Evolutionary conservation across 208 protist genomes (phyloP).

Genomic region (Phytomonas sp.): DNA sequence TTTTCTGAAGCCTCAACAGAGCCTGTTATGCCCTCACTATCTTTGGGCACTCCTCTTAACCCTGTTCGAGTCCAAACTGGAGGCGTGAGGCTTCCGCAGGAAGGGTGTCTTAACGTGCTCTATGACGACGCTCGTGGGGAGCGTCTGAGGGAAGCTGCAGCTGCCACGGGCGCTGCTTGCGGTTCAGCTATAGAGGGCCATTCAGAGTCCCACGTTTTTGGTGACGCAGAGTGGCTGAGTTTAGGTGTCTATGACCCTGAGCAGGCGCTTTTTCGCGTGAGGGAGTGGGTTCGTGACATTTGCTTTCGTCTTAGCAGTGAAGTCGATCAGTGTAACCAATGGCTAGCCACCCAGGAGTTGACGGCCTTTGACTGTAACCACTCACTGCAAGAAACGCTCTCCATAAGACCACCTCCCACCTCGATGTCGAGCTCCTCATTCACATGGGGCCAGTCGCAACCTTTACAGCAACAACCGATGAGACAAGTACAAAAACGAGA

Average conservation of each 20-base stretch:
- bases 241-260: constrained; percentile 42
- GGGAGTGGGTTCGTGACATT: constrained; percentile 50
- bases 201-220: not conserved
- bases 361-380: constrained; percentile 50
- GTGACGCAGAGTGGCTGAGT: constrained; percentile 4
- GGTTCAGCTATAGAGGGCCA: not conserved
- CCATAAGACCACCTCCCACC: constrained; percentile 8
- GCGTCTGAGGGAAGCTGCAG: not conserved
- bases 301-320: constrained; percentile 46
- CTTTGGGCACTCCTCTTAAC: not conserved
- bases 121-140: not conserved
- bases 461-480: not conserved
- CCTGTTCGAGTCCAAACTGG: not conserved
- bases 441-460: constrained; percentile 1
- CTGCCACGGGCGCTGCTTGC: not conserved
- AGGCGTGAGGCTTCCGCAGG: not conserved
- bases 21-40: not conserved
- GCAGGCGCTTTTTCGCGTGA: constrained; percentile 32
- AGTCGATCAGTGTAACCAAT: constrained; percentile 50
- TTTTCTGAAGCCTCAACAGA: not conserved
- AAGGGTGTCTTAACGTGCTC: not conserved
- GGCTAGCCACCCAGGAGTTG: constrained; percentile 42
- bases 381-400: constrained; percentile 45
- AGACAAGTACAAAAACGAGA: not conserved
- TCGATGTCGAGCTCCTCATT: constrained; percentile 3